Base-by-base conservation (phyloP, 2,329 filamentous ascomycete genomes). In the Allantophomopsis cytisporea region DNA sequence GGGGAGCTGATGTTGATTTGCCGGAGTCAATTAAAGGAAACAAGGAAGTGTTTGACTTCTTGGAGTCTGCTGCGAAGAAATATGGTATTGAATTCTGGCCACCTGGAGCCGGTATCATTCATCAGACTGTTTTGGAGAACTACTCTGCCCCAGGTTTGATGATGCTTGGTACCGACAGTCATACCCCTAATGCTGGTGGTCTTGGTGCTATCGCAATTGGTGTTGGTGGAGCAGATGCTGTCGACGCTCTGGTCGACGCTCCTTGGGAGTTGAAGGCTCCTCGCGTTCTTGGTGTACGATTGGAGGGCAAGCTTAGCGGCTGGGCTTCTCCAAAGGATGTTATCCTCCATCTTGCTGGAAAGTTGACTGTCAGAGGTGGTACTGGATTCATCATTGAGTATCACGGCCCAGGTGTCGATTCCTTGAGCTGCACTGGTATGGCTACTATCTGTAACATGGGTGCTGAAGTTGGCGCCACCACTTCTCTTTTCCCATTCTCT, bases 251-350 rank as follows among this genome's bases (percentile, higher is more conserved):
- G 32, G 91, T 95, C 2, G 88, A 94, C 55, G 87, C 88, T 7
- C 91, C 91, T 0, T 98, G 91, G 91, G 91, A 98, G 63, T 67
- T 98, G 43, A 95, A 94, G 68, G 91, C 91, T 5, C 91, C 91
- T 13, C 87, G 85, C 60, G 71, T 98, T 38, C 65, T 95, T 11
- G 88, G 88, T 53, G 87, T 96, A 8, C 75, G 80, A 54, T 70
- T 96, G 33, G 80, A 80, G 43, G 91, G 91, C 50, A 66, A 83
- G 62, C 73, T 98, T 43, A 84, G 69, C 58, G 87, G 84, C 54
- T 98, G 91, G 91, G 81, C 86, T 1, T 80, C 86, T 17, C 89
- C 91, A 33, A 98, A 98, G 69, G 91, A 98, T 57, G 76, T 98
- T 41, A 98, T 98, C 54, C 68, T 98, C 43, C 74, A 83, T 50